These are phyloP conservation scores for Beta vulgaris DNA, from an alignment of 148 eudicot genomes.

Conservation along the genomic window DNA sequence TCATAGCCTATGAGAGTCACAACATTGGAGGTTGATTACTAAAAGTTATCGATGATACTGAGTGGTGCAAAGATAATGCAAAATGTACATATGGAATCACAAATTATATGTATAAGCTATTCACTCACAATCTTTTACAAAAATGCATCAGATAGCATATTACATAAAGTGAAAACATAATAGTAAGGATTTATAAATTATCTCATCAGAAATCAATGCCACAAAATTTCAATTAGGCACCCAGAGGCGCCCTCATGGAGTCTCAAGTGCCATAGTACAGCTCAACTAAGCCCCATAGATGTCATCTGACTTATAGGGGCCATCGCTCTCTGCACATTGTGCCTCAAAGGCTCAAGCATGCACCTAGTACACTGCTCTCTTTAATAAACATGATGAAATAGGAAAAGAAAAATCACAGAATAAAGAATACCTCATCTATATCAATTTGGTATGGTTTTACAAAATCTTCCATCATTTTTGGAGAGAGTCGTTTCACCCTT, in stretches of 20 bases:
- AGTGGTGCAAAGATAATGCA: neutral
- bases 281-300: neutral
- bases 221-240: neutral
- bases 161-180: neutral
- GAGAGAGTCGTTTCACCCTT: slow-evolving; percentile 50
- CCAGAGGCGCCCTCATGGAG: neutral
- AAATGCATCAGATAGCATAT: neutral
- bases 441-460: slow-evolving; percentile 67
- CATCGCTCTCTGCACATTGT: neutral
- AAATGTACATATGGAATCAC: neutral
- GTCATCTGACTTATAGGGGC: neutral
- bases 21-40: too few species aligned
- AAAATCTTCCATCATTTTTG: slow-evolving; percentile 84
- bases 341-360: neutral
- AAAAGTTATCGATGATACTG: too few species aligned
- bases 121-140: neutral
- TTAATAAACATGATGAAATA: neutral
- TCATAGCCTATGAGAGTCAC: neutral
- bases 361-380: neutral
- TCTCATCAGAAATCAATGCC: too few species aligned
- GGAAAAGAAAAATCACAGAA: slow-evolving; percentile 12
- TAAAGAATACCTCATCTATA: slow-evolving; percentile 47
- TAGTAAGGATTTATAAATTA: neutral
- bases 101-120: neutral
- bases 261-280: neutral